Conservation (phyloP, 2,329 filamentous ascomycete genomes). For the Polytolypa hystricis region DNA sequence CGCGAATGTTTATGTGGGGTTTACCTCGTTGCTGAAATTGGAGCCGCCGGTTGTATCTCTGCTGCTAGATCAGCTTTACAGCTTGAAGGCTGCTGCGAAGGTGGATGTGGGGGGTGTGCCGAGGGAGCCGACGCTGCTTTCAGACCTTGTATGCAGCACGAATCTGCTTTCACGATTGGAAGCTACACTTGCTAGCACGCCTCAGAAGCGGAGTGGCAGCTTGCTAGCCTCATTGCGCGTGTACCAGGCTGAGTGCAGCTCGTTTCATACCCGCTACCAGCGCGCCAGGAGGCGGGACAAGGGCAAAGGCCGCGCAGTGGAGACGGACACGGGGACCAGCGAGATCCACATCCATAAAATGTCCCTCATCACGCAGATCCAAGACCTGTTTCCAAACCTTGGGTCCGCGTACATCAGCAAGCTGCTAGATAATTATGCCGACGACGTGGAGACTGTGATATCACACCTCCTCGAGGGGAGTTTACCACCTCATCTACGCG, state of each 20-base stretch:
- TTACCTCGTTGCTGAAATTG: slow-evolving; percentile 58
- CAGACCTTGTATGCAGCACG: slow-evolving; percentile 70
- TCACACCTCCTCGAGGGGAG: slow-evolving; percentile 70
- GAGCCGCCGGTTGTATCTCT: slow-evolving; percentile 60
- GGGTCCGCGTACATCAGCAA: slow-evolving; percentile 71
- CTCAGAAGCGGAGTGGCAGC: slow-evolving; percentile 32
- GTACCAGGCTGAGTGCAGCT: slow-evolving; percentile 29
- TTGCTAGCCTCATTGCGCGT: slow-evolving; percentile 27
- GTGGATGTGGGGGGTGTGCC: slow-evolving; percentile 38
- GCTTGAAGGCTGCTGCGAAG: slow-evolving; percentile 61
- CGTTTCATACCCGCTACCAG: slow-evolving; percentile 33
- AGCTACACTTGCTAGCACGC: slow-evolving; percentile 19
- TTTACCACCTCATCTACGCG: slow-evolving; percentile 56
- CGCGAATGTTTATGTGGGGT: slow-evolving; percentile 62
- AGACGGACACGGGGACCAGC: slow-evolving; percentile 21
- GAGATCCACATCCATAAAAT: slow-evolving; percentile 66
- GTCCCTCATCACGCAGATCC: slow-evolving; percentile 78
- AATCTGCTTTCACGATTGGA: slow-evolving; percentile 49
- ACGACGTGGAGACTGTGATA: slow-evolving; percentile 68
- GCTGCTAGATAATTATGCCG: slow-evolving; percentile 66
- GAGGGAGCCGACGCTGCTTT: slow-evolving; percentile 52
- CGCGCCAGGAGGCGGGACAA: slow-evolving; percentile 27
- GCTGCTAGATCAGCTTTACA: slow-evolving; percentile 73
- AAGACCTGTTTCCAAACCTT: slow-evolving; percentile 83
- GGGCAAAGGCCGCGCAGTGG: slow-evolving; percentile 28